A percentile compares a stretch with the other conserved stretches of the same genome.
These are phyloP conservation scores for Globisporangium lucens DNA, from an alignment of 352 stramenopile species.

Conservation along the genomic window DNA sequence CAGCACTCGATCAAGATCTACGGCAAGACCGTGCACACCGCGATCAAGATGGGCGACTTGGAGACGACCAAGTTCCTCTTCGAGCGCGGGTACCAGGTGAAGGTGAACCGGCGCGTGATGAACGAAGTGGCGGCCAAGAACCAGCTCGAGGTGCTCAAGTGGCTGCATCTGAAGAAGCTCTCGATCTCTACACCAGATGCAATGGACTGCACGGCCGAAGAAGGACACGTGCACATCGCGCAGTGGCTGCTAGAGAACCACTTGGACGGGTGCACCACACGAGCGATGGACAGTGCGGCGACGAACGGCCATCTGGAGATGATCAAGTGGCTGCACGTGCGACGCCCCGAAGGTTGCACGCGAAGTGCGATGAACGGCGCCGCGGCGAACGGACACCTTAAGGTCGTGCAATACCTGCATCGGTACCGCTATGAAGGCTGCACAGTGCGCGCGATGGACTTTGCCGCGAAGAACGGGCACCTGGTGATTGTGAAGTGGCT, in stretches of 20 bases:
- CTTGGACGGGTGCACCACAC: constrained; percentile 15
- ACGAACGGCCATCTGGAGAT: constrained; percentile 18
- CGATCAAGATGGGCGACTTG: constrained; percentile 14
- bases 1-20: constrained; percentile 18
- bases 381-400: constrained; percentile 14
- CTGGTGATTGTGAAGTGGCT: constrained; percentile 12
- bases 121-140: constrained; percentile 14
- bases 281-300: constrained; percentile 15
- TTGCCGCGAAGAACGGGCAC: constrained; percentile 6
- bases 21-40: constrained; percentile 14
- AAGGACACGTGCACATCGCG: constrained; percentile 10
- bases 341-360: constrained; percentile 12
- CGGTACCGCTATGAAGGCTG: constrained; percentile 11
- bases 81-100: constrained; percentile 15
- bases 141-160: constrained; percentile 15
- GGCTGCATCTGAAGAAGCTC: constrained; percentile 11
- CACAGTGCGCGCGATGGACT: constrained; percentile 8
- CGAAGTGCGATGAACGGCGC: constrained; percentile 17
- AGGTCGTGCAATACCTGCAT: constrained; percentile 13
- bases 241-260: constrained; percentile 18
- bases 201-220: constrained; percentile 14
- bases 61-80: constrained; percentile 13
- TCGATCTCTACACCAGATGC: constrained; percentile 12
- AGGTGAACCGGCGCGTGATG: constrained; percentile 16
- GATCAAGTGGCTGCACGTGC: constrained; percentile 12